Conservation (phyloP, 306 rosid species). For the Ormosia emarginata region DNA sequence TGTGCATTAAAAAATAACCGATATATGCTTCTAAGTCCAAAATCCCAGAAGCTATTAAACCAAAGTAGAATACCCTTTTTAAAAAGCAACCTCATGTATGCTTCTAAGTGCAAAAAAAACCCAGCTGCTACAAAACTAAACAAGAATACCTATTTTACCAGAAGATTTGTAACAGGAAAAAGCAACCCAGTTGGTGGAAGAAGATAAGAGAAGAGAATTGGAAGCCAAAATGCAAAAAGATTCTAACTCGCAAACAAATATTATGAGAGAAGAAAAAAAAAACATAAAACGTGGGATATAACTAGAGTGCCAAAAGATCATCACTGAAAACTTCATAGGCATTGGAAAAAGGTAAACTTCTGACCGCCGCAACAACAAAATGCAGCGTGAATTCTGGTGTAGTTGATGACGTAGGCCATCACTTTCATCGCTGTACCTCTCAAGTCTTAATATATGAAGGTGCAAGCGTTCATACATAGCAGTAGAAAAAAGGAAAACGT, state of each 20-base stretch:
- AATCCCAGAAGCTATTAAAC: neutral
- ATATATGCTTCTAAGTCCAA: neutral
- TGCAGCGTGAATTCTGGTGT: neutral
- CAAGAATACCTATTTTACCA: neutral
- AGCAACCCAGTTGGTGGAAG: neutral
- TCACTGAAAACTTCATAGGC: neutral
- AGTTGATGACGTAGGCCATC: too few relatives aligned
- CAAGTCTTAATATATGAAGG: too few relatives aligned
- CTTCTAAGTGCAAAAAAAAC: too few relatives aligned
- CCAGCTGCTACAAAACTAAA: neutral
- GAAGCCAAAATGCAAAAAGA: neutral
- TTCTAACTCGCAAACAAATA: neutral
- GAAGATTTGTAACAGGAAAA: neutral
- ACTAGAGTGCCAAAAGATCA: too few relatives aligned
- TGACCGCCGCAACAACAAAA: slow-evolving; percentile 40
- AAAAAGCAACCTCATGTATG: neutral
- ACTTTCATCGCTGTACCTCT: too few relatives aligned
- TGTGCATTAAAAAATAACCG: neutral
- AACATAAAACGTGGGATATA: too few relatives aligned
- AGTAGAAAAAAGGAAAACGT: too few relatives aligned
- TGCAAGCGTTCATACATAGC: too few relatives aligned
- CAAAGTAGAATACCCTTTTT: neutral
- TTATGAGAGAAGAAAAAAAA: neutral
- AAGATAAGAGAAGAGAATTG: neutral
- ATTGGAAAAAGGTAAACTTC: neutral